phyloP scores from a whole-genome alignment of 805 yeast species.

The Kodamaea hsintzibuensis region DNA sequence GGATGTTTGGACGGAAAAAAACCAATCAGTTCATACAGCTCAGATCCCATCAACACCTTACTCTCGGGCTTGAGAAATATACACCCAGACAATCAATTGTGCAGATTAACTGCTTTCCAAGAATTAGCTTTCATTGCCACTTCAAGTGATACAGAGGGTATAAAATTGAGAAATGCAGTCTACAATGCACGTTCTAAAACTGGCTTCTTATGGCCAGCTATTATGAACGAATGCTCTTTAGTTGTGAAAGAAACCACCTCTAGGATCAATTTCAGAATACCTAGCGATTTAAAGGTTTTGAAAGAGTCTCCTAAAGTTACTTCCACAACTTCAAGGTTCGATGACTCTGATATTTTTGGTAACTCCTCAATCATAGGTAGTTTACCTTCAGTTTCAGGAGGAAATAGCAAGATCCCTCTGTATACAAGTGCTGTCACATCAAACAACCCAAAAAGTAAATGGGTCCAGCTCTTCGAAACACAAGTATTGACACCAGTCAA shows the following conservation, averaged over 20 bases:
- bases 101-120: conserved; percentile 68
- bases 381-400: conserved; percentile 1
- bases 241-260: conserved; percentile 52
- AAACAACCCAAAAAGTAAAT: conserved; percentile 6
- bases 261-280: conserved; percentile 36
- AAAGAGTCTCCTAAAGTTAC: conserved; percentile 22
- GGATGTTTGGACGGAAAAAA: conserved; percentile 72
- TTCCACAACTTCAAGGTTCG: background rate
- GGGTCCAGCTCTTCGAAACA: conserved; percentile 13
- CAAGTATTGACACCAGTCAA: conserved; percentile 16
- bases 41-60: conserved; percentile 64
- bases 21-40: conserved; percentile 57
- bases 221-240: conserved; percentile 59
- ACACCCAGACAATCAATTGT: conserved; percentile 28
- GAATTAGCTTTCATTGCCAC: conserved; percentile 69
- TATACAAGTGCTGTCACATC: background rate
- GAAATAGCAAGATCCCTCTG: conserved; percentile 1
- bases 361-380: conserved; percentile 24
- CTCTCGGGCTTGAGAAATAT: conserved; percentile 63
- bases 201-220: conserved; percentile 55
- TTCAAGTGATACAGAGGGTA: conserved; percentile 34
- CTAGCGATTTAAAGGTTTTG: conserved; percentile 31
- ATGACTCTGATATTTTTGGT: conserved; percentile 34
- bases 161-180: conserved; percentile 51
- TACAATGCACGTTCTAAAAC: conserved; percentile 51